Percentiles rank a stretch among this genome's conserved stretches.
Evolutionary conservation across 2,329 filamentous ascomycete genomes (phyloP).

Genomic region (Colletotrichum neosansevieriae): DNA sequence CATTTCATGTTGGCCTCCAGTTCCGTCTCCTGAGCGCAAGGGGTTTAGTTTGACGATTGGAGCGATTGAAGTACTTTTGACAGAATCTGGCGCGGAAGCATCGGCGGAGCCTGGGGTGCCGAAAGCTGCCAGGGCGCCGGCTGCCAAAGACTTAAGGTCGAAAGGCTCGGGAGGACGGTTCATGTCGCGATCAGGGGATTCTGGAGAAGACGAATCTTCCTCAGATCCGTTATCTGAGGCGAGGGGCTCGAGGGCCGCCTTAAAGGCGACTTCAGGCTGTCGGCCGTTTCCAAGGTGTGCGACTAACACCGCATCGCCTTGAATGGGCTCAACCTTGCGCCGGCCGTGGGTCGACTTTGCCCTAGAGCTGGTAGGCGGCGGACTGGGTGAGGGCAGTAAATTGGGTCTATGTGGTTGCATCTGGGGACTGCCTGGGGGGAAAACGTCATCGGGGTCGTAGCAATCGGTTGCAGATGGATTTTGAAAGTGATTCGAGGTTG

Average conservation of each 20-base stretch:
- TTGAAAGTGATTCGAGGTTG: conserved; percentile 50
- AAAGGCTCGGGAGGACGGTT: conserved; percentile 33
- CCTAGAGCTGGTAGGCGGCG: conserved; percentile 54
- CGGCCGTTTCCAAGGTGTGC: conserved; percentile 72
- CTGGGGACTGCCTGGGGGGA: conserved; percentile 55
- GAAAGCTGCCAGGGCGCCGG: conserved; percentile 48
- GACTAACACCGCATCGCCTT: conserved; percentile 77
- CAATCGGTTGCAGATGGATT: conserved; percentile 48
- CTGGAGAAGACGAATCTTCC: conserved; percentile 37
- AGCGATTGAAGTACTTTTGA: conserved; percentile 39
- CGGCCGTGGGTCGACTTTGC: conserved; percentile 65
- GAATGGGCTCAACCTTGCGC: conserved; percentile 66
- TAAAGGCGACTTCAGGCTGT: conserved; percentile 72
- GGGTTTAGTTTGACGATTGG: conserved; percentile 10
- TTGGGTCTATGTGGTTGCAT: conserved; percentile 43
- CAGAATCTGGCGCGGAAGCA: conserved; percentile 34
- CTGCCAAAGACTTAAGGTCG: conserved; percentile 49
- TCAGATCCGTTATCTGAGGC: conserved; percentile 46
- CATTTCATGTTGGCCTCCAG: conserved; percentile 5
- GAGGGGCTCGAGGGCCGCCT: conserved; percentile 66
- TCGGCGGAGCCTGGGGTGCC: conserved; percentile 34
- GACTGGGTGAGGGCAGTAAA: conserved; percentile 57
- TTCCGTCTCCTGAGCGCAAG: conserved; percentile 6
- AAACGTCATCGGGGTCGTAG: conserved; percentile 60
- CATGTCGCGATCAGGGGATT: conserved; percentile 34